Conservation (phyloP, 768 basidiomycete species). For the Amyloporia xantha region DNA sequence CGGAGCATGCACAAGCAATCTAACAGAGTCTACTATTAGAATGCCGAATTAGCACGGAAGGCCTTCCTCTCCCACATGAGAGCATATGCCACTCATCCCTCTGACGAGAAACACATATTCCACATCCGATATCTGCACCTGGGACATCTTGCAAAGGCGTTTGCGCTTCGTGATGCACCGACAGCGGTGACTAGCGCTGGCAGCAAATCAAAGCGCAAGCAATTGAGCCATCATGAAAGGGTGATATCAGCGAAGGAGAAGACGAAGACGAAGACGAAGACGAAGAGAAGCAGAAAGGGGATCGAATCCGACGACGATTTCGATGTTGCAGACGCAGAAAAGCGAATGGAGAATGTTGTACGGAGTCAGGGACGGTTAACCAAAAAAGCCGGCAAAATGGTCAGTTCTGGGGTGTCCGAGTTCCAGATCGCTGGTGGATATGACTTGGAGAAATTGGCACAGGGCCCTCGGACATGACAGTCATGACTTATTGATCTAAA, state of each 20-base stretch:
- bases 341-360: conserved; percentile 82
- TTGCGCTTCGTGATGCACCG: conserved; percentile 85
- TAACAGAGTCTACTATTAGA: conserved; percentile 55
- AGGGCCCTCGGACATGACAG: conserved; percentile 12
- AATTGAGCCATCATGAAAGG: too few relatives aligned
- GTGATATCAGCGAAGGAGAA: not conserved
- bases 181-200: conserved; percentile 25
- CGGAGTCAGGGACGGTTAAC: conserved; percentile 74
- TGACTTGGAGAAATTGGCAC: conserved; percentile 55
- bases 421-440: conserved; percentile 71
- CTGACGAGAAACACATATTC: conserved; percentile 93
- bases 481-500: too few relatives aligned
- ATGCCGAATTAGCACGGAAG: conserved; percentile 67
- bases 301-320: conserved; percentile 23
- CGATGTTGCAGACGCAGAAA: conserved; percentile 49
- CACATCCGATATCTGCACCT: conserved; percentile 91
- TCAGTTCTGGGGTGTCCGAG: conserved; percentile 57
- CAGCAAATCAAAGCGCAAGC: conserved; percentile 13
- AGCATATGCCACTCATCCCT: conserved; percentile 95
- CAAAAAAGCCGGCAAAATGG: conserved; percentile 74
- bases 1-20: too few relatives aligned
- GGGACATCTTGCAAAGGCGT: conserved; percentile 90
- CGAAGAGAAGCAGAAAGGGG: conserved; percentile 8
- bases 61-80: conserved; percentile 92
- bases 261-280: conserved; percentile 10